Conservation (phyloP, 2,329 filamentous ascomycete genomes). For the Aspergillus texensis region DNA sequence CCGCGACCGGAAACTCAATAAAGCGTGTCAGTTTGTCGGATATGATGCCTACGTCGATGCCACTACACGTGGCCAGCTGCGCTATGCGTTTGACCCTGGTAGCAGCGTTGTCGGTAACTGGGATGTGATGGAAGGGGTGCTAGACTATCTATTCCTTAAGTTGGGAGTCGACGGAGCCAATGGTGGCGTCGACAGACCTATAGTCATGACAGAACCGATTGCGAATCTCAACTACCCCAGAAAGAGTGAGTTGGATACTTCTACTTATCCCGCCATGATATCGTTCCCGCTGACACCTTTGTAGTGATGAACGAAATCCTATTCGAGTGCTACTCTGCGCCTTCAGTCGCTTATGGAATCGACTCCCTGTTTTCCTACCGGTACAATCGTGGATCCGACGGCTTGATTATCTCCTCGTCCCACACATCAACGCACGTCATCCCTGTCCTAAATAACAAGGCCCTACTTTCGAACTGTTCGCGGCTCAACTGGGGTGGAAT, state of each 20-base stretch:
- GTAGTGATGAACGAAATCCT: constrained; percentile 95
- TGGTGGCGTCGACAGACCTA: constrained; percentile 77
- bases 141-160: constrained; percentile 95
- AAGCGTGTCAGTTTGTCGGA: constrained; percentile 89
- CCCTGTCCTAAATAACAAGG: constrained; percentile 83
- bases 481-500: constrained; percentile 93
- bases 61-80: constrained; percentile 85
- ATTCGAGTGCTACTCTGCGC: constrained; percentile 92
- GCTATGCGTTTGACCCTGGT: constrained; percentile 87
- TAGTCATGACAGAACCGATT: constrained; percentile 94
- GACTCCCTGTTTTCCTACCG: constrained; percentile 95
- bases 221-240: constrained; percentile 87
- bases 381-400: constrained; percentile 85
- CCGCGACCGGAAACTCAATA: constrained; percentile 88
- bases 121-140: constrained; percentile 92
- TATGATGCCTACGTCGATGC: constrained; percentile 94
- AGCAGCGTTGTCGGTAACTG: constrained; percentile 94
- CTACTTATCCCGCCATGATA: background rate
- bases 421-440: constrained; percentile 95
- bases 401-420: constrained; percentile 87
- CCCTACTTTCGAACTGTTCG: constrained; percentile 81
- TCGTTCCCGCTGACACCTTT: constrained; percentile 22
- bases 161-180: constrained; percentile 76
- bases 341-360: constrained; percentile 89
- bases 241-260: constrained; percentile 65